Base-by-base conservation (phyloP, 2,329 filamentous ascomycete species). In the Colletotrichum godetiae region DNA sequence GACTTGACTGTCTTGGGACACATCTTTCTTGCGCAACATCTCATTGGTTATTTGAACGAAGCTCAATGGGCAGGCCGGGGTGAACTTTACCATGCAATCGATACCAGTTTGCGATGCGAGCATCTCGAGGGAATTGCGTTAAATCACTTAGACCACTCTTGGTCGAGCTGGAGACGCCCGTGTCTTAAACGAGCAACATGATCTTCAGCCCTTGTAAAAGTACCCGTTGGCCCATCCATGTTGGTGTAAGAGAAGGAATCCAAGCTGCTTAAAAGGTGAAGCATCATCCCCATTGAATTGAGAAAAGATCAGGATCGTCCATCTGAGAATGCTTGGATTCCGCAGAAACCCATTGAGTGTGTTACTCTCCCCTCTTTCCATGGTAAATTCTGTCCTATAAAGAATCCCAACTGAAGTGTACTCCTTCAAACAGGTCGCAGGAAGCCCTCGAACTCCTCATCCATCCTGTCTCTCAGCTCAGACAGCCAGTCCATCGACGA, bases 291-390 rank as follows among this genome's bases (percentile, higher is more conserved):
- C 33, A n/a, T 33, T 5, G 3, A 57, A 4, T n/a, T 35, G 22
- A 35, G 29, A 7, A 35, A 35, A 2, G 5, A 42, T 10, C 46
- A 65, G 13, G 46, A 61, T 24, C 22, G 49, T 49, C n/a, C 46
- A 49, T 22, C 19, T 24, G n/a, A 69, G 15, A 49, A 73, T 73
- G 70, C 70, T 73, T 65, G 70, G 70, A 73, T 70, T 73, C 60
- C 66, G 67, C 67, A 70, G 59, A 70, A 69, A 70, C 56, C 67
- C 70, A 56, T 42, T 70, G 46, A 73, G 70, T 73, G 57, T 46
- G 69, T 68, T 5, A 11, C 19, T 3, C 22, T 22, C 33, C 46
- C 49, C 56, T 33, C 42, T 19, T 61, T 46, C 24, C n/a, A 35
- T 22, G 35, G 15, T 19, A 22, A 27, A 7, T 29, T 13, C 11